Evolutionary conservation across 1,284 basidiomycete species (phyloP).

Genomic region (Lentinus polychrous): DNA sequence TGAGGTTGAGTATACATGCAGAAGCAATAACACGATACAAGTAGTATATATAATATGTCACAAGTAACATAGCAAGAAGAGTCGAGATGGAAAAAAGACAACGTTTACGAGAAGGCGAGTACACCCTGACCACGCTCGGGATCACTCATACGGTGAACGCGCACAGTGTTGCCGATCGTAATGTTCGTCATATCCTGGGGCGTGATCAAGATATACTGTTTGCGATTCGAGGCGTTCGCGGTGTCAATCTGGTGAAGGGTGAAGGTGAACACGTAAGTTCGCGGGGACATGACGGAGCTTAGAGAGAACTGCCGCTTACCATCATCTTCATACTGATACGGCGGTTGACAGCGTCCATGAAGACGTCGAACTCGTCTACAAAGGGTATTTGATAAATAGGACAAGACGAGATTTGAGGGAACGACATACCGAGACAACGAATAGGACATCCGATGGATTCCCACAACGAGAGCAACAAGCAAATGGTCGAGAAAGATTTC

Average conservation of each 20-base stretch:
- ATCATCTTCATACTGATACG: slow-evolving; percentile 90
- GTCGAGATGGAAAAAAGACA: not conserved
- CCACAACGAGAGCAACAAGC: slow-evolving; percentile 90
- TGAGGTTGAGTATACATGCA: too few species aligned
- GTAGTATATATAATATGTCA: too few species aligned
- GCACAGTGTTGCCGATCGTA: slow-evolving; percentile 51
- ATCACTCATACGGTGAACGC: slow-evolving; percentile 75
- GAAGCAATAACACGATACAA: too few species aligned
- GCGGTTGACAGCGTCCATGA: slow-evolving; percentile 93
- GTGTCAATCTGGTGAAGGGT: slow-evolving; percentile 62
- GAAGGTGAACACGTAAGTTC: slow-evolving; percentile 5
- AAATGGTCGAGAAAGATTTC: slow-evolving; percentile 96
- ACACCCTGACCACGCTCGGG: slow-evolving; percentile 64
- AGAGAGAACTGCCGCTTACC: slow-evolving; percentile 39
- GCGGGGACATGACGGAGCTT: slow-evolving; percentile 4
- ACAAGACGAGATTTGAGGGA: not conserved
- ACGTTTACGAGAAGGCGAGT: slow-evolving; percentile 31
- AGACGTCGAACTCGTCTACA: slow-evolving; percentile 87
- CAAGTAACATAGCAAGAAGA: too few species aligned
- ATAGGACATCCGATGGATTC: slow-evolving; percentile 92
- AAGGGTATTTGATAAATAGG: slow-evolving; percentile 1
- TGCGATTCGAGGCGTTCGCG: slow-evolving; percentile 75
- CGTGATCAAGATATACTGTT: slow-evolving; percentile 90
- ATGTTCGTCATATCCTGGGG: slow-evolving; percentile 80
- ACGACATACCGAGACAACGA: slow-evolving; percentile 77